These are phyloP conservation scores for Lentinula sp. DNA, from an alignment of 768 basidiomycete species.

Conservation along the genomic window DNA sequence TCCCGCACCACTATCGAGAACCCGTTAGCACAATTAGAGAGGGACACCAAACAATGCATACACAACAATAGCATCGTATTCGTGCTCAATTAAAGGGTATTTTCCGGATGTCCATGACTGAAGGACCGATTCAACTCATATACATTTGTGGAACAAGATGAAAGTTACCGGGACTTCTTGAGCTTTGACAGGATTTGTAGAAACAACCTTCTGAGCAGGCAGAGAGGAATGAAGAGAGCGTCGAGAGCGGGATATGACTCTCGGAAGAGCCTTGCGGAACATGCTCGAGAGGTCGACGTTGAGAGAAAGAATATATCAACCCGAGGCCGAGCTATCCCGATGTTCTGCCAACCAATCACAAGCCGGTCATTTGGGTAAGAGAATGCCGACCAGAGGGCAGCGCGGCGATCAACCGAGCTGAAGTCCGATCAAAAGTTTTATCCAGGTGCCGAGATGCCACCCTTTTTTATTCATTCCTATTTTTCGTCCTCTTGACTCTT, in stretches of 20 bases:
- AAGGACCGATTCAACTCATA: conserved; percentile 11
- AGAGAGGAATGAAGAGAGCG: conserved; percentile 67
- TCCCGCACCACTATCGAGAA: conserved; percentile 74
- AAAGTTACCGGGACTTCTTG: conserved; percentile 69
- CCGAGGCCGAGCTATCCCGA: not conserved
- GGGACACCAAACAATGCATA: conserved; percentile 21
- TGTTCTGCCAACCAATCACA: not conserved
- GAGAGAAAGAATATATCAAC: not conserved
- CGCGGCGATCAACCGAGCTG: too few species aligned
- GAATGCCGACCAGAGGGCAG: too few species aligned
- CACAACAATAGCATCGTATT: conserved; percentile 99
- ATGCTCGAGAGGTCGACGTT: conserved; percentile 25
- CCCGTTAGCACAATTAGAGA: conserved; percentile 5
- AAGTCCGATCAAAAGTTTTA: too few species aligned
- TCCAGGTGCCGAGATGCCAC: too few species aligned
- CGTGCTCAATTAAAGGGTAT: conserved; percentile 97
- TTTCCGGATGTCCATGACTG: conserved; percentile 80
- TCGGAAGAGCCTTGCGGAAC: conserved; percentile 61
- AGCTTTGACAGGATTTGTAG: conserved; percentile 72
- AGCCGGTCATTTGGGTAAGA: not conserved
- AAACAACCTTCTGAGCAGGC: conserved; percentile 53
- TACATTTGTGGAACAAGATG: conserved; percentile 5
- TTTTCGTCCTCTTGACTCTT: too few species aligned
- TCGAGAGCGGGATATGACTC: conserved; percentile 40
- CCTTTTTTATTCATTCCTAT: too few species aligned